Evolutionary conservation across 2,329 filamentous ascomycete genomes (phyloP), one percentile per base, ranked within the genome.

Genomic region (Scortechinia acanthostroma): DNA sequence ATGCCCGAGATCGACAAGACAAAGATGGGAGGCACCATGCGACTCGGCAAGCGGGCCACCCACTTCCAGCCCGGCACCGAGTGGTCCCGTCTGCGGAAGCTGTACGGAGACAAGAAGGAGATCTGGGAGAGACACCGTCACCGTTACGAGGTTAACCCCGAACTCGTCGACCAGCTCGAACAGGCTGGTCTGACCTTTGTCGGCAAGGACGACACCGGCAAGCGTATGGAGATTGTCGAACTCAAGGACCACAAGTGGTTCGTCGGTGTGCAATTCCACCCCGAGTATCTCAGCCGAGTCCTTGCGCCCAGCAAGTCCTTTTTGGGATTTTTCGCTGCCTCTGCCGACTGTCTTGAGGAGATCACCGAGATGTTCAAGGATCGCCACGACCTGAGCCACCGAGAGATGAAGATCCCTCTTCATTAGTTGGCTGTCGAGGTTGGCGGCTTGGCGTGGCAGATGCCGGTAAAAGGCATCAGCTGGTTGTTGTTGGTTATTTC

Each of bases 71-170:
- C 74, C 1, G 79, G 77, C 45, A 86, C 75, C 40, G 84, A 91
- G 55, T 93, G 86, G 87, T 87, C 80, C 47, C 83, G 82, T 52
- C 74, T 95, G 21, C 83, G 88, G 15, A 76, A 77, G 4, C 67
- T 95, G 6, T 95, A 95, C 61, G 84, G 83, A 3, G 64, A 68
- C 2, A 68, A 65, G 1, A 61, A 69, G 1, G 62, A 65, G 16
- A 74, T 86, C 37, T 65, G 74, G 47, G 90, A 95, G 70, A 79
- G 90, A 43, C 90, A 95, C 63, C 80, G 90, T 48, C 90, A 95
- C 65, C 79, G 89, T 28, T 95, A 95, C 60, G 90, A 95, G 68
- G 87, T 95, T 51, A 95, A 95, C 66, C 89, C 90, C 0, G 76
- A 79, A 10, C 83, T 84, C 56, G 78, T 94, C 44, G 78, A 84